A percentile compares a stretch with the other conserved stretches of the same genome.
These are phyloP conservation scores for Geotrichum aggregatum DNA, from an alignment of 1,139 yeast genomes.

Conservation along the genomic window DNA sequence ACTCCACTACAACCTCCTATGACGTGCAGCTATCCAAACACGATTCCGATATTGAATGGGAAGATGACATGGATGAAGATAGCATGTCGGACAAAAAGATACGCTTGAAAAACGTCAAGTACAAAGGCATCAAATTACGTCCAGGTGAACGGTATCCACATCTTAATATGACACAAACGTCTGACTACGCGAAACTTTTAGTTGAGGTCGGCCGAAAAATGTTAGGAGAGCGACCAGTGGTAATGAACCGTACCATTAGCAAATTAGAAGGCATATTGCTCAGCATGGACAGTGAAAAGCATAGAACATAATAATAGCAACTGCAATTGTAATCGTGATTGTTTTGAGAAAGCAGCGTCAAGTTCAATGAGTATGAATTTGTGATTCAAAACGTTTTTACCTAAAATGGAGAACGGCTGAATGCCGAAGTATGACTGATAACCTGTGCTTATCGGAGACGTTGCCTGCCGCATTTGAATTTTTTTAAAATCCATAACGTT, in stretches of 20 bases:
- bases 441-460: neutral
- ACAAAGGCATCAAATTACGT: slow-evolving; percentile 8
- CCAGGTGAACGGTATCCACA: slow-evolving; percentile 8
- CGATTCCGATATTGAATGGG: slow-evolving; percentile 1
- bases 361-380: too few species aligned
- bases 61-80: neutral
- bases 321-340: too few species aligned
- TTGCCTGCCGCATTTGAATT: neutral
- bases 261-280: neutral
- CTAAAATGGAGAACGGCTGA: too few species aligned
- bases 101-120: neutral
- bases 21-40: slow-evolving; percentile 17
- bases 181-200: neutral
- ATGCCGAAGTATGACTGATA: neutral
- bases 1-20: slow-evolving; percentile 16
- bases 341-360: too few species aligned
- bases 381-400: too few species aligned
- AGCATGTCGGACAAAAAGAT: neutral
- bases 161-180: neutral
- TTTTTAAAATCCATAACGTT: neutral
- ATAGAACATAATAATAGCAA: too few species aligned
- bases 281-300: neutral
- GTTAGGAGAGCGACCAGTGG: neutral
- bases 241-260: neutral
- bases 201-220: slow-evolving; percentile 1